phyloP scores from a whole-genome alignment of 2,329 filamentous ascomycete genomes.

The Epicoccum sorghinum region DNA sequence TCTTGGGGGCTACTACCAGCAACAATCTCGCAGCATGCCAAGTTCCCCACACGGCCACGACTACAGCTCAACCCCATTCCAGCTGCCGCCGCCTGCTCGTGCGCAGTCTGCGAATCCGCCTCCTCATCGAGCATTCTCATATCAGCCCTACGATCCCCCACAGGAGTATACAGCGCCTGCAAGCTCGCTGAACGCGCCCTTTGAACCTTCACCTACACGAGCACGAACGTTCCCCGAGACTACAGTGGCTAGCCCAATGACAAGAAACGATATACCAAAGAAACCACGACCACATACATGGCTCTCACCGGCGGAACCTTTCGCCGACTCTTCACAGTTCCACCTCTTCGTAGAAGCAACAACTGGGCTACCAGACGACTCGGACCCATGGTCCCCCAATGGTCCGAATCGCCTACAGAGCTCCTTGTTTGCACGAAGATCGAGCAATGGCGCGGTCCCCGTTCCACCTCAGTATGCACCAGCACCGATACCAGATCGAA shows the following conservation, averaged over 20 bases:
- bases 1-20: slow-evolving; percentile 23
- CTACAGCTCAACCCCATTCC: slow-evolving; percentile 14
- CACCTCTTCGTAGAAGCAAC: slow-evolving; percentile 50
- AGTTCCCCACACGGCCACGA: slow-evolving; percentile 35
- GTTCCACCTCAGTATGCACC: slow-evolving; percentile 28
- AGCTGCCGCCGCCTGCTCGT: slow-evolving; percentile 24
- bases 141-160: slow-evolving; percentile 23
- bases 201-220: slow-evolving; percentile 31
- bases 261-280: slow-evolving; percentile 24
- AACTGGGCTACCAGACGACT: slow-evolving; percentile 38
- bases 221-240: slow-evolving; percentile 39
- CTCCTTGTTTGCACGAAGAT: slow-evolving; percentile 41
- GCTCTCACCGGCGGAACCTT: slow-evolving; percentile 44
- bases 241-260: slow-evolving; percentile 21
- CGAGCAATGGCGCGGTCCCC: slow-evolving; percentile 34
- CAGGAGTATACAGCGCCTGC: slow-evolving; percentile 9
- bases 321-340: slow-evolving; percentile 44
- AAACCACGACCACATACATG: slow-evolving; percentile 42
- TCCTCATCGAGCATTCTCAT: slow-evolving; percentile 20
- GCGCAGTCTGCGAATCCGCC: slow-evolving; percentile 31
- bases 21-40: slow-evolving; percentile 44
- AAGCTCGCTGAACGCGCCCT: slow-evolving; percentile 26
- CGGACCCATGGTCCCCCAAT: slow-evolving; percentile 41
- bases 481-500: slow-evolving; percentile 15
- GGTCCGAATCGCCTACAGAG: slow-evolving; percentile 40